phyloP scores from a whole-genome alignment of 345 rosid species.

The Lumnitzera racemosa region DNA sequence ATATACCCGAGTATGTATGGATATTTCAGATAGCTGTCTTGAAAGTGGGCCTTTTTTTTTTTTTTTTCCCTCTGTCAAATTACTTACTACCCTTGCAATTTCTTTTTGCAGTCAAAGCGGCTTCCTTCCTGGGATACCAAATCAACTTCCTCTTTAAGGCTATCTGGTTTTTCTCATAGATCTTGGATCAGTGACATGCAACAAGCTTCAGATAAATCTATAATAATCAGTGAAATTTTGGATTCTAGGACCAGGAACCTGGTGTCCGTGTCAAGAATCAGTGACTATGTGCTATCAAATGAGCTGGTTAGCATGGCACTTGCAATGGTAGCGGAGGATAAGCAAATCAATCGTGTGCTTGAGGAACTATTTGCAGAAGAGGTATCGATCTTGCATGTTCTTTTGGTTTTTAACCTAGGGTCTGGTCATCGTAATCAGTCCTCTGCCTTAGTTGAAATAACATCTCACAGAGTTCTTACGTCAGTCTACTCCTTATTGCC shows the following conservation, averaged over 20 bases:
- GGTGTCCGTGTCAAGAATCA: constrained; percentile 87
- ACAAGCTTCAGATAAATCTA: constrained; percentile 80
- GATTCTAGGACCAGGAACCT: constrained; percentile 94
- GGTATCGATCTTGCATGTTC: constrained; percentile 23
- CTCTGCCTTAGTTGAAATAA: no score
- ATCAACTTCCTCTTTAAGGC: constrained; percentile 25
- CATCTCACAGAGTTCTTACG: no score
- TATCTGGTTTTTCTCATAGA: constrained; percentile 65
- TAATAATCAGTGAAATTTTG: constrained; percentile 80
- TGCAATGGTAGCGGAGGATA: constrained; percentile 94
- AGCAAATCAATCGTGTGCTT: constrained; percentile 88
- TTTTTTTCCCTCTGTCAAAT: constrained; percentile 1
- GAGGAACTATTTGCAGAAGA: constrained; percentile 85
- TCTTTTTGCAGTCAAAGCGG: constrained; percentile 61
- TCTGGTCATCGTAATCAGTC: no score
- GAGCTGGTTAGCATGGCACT: constrained; percentile 94
- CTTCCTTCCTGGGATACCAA: constrained; percentile 62
- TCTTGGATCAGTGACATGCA: constrained; percentile 96
- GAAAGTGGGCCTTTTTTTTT: no score
- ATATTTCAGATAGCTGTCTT: no score
- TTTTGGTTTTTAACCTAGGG: no score
- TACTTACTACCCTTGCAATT: constrained; percentile 10
- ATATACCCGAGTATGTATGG: no score
- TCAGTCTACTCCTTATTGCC: no score
- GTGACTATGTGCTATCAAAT: constrained; percentile 85